Evolutionary conservation across 805 yeast genomes (phyloP).

Genomic region (Yamadazyma paraphyllophila): DNA sequence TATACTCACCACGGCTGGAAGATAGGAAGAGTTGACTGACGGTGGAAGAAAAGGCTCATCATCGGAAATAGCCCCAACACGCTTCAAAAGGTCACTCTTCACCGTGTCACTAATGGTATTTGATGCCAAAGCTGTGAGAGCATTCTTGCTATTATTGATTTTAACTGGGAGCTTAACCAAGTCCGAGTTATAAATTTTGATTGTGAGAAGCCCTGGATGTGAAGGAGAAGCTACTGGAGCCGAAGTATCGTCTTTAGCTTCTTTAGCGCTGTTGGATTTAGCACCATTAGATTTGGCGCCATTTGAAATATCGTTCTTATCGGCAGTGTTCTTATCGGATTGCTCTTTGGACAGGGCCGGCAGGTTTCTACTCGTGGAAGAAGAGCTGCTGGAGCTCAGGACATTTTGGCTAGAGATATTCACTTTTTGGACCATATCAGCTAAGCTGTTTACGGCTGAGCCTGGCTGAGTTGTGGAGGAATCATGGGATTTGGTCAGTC

Average conservation of each 20-base stretch:
- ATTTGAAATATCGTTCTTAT: neutral
- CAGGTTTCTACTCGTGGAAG: neutral
- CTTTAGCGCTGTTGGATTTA: neutral
- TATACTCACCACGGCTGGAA: slow-evolving; percentile 55
- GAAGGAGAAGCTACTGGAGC: slow-evolving; percentile 4
- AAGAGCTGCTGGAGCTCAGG: slow-evolving; percentile 8
- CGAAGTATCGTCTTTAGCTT: neutral
- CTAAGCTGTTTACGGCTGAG: slow-evolving; percentile 17
- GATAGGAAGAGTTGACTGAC: slow-evolving; percentile 31
- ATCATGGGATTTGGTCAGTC: slow-evolving; percentile 6
- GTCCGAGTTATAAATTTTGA: slow-evolving; percentile 70
- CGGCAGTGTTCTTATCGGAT: neutral
- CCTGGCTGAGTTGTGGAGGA: slow-evolving; percentile 13
- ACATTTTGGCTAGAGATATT: slow-evolving; percentile 5
- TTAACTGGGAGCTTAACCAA: slow-evolving; percentile 70
- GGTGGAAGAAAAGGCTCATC: slow-evolving; percentile 27
- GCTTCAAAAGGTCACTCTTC: slow-evolving; percentile 32
- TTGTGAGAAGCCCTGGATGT: slow-evolving; percentile 70
- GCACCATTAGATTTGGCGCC: neutral
- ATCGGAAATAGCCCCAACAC: slow-evolving; percentile 21
- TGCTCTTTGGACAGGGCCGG: neutral
- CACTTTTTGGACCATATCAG: slow-evolving; percentile 14
- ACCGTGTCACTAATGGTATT: slow-evolving; percentile 40
- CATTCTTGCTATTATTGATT: slow-evolving; percentile 60
- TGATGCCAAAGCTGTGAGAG: slow-evolving; percentile 62